These are phyloP conservation scores for Pichia heedii DNA, from an alignment of 805 yeast genomes.

Conservation along the genomic window DNA sequence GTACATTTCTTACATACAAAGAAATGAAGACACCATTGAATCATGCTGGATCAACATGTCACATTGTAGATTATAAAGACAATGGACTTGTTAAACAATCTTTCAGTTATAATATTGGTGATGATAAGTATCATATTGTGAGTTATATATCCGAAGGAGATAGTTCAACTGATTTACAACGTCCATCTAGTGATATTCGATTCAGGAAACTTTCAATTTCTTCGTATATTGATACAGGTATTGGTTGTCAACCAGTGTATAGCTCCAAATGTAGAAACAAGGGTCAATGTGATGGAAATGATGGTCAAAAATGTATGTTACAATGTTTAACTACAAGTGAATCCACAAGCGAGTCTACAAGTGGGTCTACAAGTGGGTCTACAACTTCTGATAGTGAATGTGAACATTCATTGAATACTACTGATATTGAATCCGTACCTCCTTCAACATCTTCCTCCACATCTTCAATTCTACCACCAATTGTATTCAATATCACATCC, in stretches of 20 bases:
- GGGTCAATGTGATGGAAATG: neutral
- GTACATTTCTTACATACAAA: constrained; percentile 51
- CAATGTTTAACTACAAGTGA: too few relatives aligned
- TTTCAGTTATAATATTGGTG: constrained; percentile 39
- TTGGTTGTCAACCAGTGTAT: neutral
- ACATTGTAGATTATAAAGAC: constrained; percentile 33
- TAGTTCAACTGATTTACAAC: constrained; percentile 9
- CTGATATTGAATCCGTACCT: too few relatives aligned
- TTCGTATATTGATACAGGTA: neutral
- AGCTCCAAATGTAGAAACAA: neutral
- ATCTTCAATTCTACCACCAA: too few relatives aligned
- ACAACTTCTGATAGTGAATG: too few relatives aligned
- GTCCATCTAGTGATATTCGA: constrained; percentile 39
- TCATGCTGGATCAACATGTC: constrained; percentile 8
- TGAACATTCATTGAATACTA: too few relatives aligned
- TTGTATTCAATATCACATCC: too few relatives aligned
- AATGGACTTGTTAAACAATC: constrained; percentile 59
- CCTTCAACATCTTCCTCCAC: too few relatives aligned
- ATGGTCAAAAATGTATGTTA: neutral
- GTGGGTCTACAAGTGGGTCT: too few relatives aligned
- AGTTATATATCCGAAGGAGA: constrained; percentile 34
- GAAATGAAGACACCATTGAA: constrained; percentile 41
- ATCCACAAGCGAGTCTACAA: too few relatives aligned
- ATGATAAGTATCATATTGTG: constrained; percentile 51
- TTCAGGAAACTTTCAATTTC: constrained; percentile 19